Percentiles rank a stretch among this genome's conserved stretches.
These are phyloP conservation scores for Phycomyces nitens DNA, from an alignment of 192 early-diverging fungal species.

Conservation along the genomic window DNA sequence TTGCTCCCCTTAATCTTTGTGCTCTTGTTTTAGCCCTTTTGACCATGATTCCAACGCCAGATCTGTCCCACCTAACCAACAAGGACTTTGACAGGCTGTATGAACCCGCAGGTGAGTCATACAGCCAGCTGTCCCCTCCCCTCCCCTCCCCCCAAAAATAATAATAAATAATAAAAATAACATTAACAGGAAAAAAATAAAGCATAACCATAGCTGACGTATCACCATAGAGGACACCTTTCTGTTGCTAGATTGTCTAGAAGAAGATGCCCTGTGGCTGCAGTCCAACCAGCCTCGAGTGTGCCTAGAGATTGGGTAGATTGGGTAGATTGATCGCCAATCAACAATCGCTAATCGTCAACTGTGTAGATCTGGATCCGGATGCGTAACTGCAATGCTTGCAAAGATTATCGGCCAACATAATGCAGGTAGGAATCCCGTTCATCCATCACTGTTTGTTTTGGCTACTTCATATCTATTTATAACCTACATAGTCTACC, in stretches of 20 bases:
- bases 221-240: slow-evolving; percentile 84
- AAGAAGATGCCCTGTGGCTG: slow-evolving; percentile 61
- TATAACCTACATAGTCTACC: slow-evolving; percentile 15
- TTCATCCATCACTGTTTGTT: neutral
- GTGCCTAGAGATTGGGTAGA: slow-evolving; percentile 84
- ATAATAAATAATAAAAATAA: slow-evolving; percentile 7
- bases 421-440: slow-evolving; percentile 34
- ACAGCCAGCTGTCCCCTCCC: neutral
- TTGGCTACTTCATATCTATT: neutral
- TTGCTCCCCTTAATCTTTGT: neutral
- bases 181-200: neutral
- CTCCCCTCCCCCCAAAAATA: neutral
- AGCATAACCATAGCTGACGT: neutral
- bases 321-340: neutral
- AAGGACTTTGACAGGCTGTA: slow-evolving; percentile 72
- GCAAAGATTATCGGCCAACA: slow-evolving; percentile 44
- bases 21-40: slow-evolving; percentile 13
- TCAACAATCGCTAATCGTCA: neutral
- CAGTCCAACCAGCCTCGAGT: slow-evolving; percentile 54
- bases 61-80: slow-evolving; percentile 65
- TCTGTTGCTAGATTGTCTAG: slow-evolving; percentile 88
- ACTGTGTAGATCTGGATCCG: slow-evolving; percentile 73
- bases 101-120: slow-evolving; percentile 72
- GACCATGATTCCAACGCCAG: slow-evolving; percentile 71
- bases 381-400: slow-evolving; percentile 82